Evolutionary conservation across 768 basidiomycete species (phyloP).

Genomic region (Russula dissimulans): DNA sequence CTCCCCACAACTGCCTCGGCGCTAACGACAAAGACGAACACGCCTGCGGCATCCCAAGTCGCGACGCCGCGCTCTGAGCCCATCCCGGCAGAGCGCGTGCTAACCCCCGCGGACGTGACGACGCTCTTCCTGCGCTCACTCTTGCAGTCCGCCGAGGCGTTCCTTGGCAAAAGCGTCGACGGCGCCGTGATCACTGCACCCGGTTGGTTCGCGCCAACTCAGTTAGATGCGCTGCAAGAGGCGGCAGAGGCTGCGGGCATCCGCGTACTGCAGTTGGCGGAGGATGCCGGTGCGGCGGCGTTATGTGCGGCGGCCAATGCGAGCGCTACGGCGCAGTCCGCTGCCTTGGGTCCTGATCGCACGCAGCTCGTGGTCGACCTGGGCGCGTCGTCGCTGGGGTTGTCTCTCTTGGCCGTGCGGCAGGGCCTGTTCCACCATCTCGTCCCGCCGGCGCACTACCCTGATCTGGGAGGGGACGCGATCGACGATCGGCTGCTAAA

Average conservation of each 20-base stretch:
- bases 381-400: conserved; percentile 61
- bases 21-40: conserved; percentile 40
- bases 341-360: conserved; percentile 45
- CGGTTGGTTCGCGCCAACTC: conserved; percentile 57
- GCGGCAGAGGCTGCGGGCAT: conserved; percentile 79
- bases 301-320: conserved; percentile 32
- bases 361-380: conserved; percentile 77
- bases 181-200: conserved; percentile 84
- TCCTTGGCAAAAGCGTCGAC: conserved; percentile 68
- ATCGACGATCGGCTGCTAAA: conserved; percentile 80
- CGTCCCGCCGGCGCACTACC: conserved; percentile 35
- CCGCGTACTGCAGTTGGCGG: conserved; percentile 74
- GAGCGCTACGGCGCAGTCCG: conserved; percentile 34
- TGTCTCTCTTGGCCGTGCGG: conserved; percentile 64
- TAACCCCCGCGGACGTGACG: conserved; percentile 78
- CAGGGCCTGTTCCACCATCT: conserved; percentile 65
- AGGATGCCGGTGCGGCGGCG: conserved; percentile 75
- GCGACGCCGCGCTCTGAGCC: conserved; percentile 71
- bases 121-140: conserved; percentile 81
- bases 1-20: conserved; percentile 37
- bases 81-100: conserved; percentile 51
- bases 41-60: conserved; percentile 56
- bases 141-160: conserved; percentile 80
- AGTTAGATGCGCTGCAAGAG: conserved; percentile 59
- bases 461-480: conserved; percentile 51